phyloP scores from a whole-genome alignment of 352 stramenopile genomes.

The Detonula confervacea region DNA sequence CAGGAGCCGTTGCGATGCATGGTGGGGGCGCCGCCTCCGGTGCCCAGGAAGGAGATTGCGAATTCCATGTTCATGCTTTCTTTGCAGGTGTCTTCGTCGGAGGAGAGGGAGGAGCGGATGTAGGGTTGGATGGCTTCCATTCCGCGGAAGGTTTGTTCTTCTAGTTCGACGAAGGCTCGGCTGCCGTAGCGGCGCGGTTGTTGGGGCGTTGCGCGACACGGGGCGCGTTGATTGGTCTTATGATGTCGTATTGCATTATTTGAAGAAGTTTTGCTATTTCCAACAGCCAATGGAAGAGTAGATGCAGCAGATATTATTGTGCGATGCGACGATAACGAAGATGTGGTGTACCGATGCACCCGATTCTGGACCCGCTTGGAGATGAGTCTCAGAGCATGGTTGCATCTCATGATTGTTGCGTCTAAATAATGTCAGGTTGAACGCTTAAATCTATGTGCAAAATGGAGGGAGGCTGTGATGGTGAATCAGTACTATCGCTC shows the following conservation, averaged over 20 bases:
- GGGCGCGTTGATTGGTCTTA: too few species aligned
- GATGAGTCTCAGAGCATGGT: constrained; percentile 13
- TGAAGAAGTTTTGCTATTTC: too few species aligned
- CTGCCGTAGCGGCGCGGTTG: constrained; percentile 14
- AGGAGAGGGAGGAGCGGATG: constrained; percentile 14
- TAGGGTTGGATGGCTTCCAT: constrained; percentile 22
- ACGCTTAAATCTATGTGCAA: too few species aligned
- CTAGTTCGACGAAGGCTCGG: constrained; percentile 14
- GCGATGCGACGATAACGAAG: constrained; percentile 4
- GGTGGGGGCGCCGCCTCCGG: constrained; percentile 52
- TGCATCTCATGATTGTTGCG: constrained; percentile 8
- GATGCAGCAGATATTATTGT: too few species aligned
- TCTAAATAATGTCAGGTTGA: too few species aligned
- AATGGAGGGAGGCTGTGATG: too few species aligned
- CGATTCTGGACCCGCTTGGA: constrained; percentile 19
- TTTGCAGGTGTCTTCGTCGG: not conserved
- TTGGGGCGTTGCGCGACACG: too few species aligned
- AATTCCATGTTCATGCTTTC: constrained; percentile 40
- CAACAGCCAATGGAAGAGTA: too few species aligned
- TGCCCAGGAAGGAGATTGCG: constrained; percentile 74
- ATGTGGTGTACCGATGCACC: too few species aligned
- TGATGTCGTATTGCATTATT: constrained; percentile 3
- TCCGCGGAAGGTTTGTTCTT: constrained; percentile 6
- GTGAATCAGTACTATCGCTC: too few species aligned
- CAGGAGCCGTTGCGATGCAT: constrained; percentile 44